Evolutionary conservation across 768 basidiomycete species (phyloP).

Genomic region (Pleurotus ostreatus): DNA sequence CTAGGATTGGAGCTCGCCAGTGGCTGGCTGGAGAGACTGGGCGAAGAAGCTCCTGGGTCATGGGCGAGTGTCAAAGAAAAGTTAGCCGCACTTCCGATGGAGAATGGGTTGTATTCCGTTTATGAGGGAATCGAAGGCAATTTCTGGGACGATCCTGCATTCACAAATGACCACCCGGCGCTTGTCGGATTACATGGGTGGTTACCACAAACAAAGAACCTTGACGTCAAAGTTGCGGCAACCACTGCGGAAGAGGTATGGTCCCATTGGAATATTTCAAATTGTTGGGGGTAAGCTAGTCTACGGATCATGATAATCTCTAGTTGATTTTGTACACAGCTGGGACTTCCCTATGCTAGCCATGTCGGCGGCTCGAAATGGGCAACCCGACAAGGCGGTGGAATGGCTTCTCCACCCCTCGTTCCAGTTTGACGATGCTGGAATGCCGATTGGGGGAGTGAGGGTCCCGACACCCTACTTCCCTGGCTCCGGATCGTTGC

Average conservation of each 20-base stretch:
- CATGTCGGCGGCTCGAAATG: slow-evolving; percentile 56
- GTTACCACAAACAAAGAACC: slow-evolving; percentile 46
- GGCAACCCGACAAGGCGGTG: slow-evolving; percentile 43
- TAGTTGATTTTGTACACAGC: slow-evolving; percentile 19
- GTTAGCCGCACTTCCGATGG: slow-evolving; percentile 48
- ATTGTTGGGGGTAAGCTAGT: slow-evolving; percentile 46
- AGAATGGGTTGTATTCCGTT: slow-evolving; percentile 47
- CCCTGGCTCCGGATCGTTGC: slow-evolving; percentile 49
- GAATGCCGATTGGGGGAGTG: slow-evolving; percentile 55
- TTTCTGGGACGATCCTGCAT: slow-evolving; percentile 49
- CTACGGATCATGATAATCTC: neutral
- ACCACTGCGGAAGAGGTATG: slow-evolving; percentile 51
- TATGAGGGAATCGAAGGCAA: slow-evolving; percentile 50
- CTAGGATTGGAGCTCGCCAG: slow-evolving; percentile 45
- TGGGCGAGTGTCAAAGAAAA: slow-evolving; percentile 44
- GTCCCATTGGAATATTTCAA: slow-evolving; percentile 49
- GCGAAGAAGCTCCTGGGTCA: slow-evolving; percentile 31
- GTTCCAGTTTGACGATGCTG: slow-evolving; percentile 56
- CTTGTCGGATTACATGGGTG: slow-evolving; percentile 55
- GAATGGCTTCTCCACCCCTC: slow-evolving; percentile 52
- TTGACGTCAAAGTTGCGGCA: slow-evolving; percentile 43
- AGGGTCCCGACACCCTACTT: slow-evolving; percentile 58
- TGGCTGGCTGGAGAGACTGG: slow-evolving; percentile 42
- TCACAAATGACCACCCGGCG: slow-evolving; percentile 56
- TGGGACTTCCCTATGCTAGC: slow-evolving; percentile 66